A percentile compares a stretch with the other conserved stretches of the same genome.
Evolutionary conservation across 225 moss, liverwort and hornwort species (phyloP).

Genomic region (Marchantia paleacea): DNA sequence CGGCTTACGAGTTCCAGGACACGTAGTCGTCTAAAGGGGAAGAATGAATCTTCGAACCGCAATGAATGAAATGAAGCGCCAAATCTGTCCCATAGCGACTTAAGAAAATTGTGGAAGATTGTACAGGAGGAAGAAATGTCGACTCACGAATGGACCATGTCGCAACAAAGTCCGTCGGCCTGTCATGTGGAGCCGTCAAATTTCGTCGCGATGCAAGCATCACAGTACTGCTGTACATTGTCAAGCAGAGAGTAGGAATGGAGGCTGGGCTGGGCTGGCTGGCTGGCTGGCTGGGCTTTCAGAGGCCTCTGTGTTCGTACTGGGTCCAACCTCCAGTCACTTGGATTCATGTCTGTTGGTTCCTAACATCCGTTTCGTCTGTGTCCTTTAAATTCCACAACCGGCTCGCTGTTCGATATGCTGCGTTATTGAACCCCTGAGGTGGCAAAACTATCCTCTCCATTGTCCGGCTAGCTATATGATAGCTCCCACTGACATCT

Average conservation of each 20-base stretch:
- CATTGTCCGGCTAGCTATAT: neutral
- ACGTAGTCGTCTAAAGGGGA: too few relatives aligned
- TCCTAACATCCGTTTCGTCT: constrained; percentile 10
- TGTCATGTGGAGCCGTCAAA: neutral
- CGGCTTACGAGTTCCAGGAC: too few relatives aligned
- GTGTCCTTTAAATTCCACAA: constrained; percentile 8
- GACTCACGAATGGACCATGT: neutral
- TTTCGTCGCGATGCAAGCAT: neutral
- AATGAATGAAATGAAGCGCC: neutral
- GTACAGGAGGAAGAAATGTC: neutral
- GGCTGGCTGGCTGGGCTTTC: neutral
- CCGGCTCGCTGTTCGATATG: neutral
- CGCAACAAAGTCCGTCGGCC: neutral
- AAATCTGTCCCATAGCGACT: too few relatives aligned
- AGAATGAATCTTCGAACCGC: neutral
- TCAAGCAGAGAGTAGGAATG: neutral
- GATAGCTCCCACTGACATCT: constrained; percentile 7
- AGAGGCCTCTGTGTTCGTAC: neutral
- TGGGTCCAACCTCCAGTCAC: neutral
- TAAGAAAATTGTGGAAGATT: neutral
- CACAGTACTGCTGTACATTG: neutral
- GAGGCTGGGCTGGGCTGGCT: neutral
- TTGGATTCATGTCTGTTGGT: constrained; percentile 9
- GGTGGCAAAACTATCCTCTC: constrained; percentile 7
- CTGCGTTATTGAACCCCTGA: neutral